Percentiles rank a stretch among this genome's conserved stretches.
Evolutionary conservation across 495 filamentous ascomycete genomes (phyloP).

Genomic region (Durotheca rogersii): DNA sequence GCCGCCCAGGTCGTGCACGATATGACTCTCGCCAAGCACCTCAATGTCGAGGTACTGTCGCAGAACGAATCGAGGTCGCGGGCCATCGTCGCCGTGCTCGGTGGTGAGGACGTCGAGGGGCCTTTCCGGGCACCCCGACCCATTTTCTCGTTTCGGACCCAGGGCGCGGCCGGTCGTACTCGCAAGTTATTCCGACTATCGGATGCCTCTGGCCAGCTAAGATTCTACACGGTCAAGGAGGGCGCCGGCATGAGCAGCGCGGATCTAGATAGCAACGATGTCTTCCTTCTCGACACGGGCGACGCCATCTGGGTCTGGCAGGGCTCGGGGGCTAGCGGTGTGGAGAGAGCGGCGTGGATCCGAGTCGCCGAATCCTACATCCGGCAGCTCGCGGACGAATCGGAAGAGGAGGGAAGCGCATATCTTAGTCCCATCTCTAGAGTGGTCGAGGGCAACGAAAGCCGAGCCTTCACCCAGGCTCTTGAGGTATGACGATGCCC

Average conservation of each 20-base stretch:
- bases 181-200: slow-evolving; percentile 57
- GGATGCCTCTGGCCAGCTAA: slow-evolving; percentile 53
- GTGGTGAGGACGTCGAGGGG: slow-evolving; percentile 45
- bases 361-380: slow-evolving; percentile 58
- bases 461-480: slow-evolving; percentile 47
- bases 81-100: slow-evolving; percentile 55
- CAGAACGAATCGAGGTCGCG: slow-evolving; percentile 56
- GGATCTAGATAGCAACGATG: slow-evolving; percentile 56
- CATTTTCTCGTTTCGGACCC: slow-evolving; percentile 28
- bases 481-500: slow-evolving; percentile 24
- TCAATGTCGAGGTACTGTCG: slow-evolving; percentile 61
- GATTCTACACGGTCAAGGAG: slow-evolving; percentile 57
- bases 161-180: slow-evolving; percentile 17
- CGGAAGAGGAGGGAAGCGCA: slow-evolving; percentile 38
- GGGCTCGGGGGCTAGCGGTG: slow-evolving; percentile 52
- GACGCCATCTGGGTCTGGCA: slow-evolving; percentile 61
- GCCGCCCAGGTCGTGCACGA: slow-evolving; percentile 64
- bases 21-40: slow-evolving; percentile 59
- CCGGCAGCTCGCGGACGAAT: slow-evolving; percentile 45
- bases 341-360: slow-evolving; percentile 59
- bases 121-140: slow-evolving; percentile 45
- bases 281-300: slow-evolving; percentile 59
- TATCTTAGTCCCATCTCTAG: slow-evolving; percentile 54
- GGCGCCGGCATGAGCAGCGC: slow-evolving; percentile 39
- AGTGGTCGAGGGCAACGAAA: slow-evolving; percentile 56